Evolutionary conservation across 2,329 filamentous ascomycete genomes (phyloP), one percentile per base, ranked within the genome.

Genomic region (Diaporthe ampelina): DNA sequence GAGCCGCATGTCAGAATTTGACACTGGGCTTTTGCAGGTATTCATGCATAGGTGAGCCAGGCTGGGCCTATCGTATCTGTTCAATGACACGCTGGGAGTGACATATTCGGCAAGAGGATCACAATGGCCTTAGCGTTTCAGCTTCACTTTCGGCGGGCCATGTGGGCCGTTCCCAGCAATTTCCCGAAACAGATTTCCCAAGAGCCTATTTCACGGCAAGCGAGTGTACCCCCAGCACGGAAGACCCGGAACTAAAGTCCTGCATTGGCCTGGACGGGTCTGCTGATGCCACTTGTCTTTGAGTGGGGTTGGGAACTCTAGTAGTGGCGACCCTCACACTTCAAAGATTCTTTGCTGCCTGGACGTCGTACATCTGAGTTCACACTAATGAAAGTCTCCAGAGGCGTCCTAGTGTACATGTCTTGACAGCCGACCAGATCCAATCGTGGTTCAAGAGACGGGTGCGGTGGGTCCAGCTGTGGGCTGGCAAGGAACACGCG

Each of bases 391-490:
- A n/a, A 32, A 19, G 29, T n/a, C 57, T 5, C 26, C 24, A n/a
- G 24, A 48, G 17, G 17, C 29, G 29, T 45, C 24, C 9, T 21
- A 40, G 10, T 40, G 11, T 13, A 45, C 52, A 56, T 6, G 26
- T 19, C 11, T 19, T 7, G 37, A 45, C 24, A 40, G 19, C 11
- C 40, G 40, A 15, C 24, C 24, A 48, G 40, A 29, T 7, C 48
- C 63, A 54, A 54, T 40, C 32, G 63, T 68, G 48, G 63, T 40
- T 19, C 48, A 54, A 17, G 32, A 21, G 13, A 1, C 21, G 48
- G 63, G 63, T 54, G 63, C 48, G 63, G 48, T 68, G 45, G 63
- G 63, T 67, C 45, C 45, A 17, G 10, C 11, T 37, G 45, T 67
- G 45, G 63, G 29, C 45, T 52, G 45, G 52, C 40, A 40, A 54